Evolutionary conservation across 345 rosid genomes (phyloP), one percentile per base, ranked within the genome.

Genomic region (Raphanus sativus): DNA sequence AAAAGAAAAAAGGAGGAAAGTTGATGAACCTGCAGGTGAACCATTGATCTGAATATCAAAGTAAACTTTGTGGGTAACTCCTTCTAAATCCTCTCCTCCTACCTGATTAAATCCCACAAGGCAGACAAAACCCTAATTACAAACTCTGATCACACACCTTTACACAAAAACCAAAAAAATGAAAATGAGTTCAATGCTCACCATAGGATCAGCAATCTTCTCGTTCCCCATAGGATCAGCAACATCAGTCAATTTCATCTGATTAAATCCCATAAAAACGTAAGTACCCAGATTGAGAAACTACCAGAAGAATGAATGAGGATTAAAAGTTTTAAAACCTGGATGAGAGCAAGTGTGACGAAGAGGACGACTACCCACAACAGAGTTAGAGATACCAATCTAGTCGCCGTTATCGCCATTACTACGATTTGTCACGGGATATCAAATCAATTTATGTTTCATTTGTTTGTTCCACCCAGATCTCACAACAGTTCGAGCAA

Each of bases 11-110:
- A 73, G 16, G 59, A 78, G 59, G 25, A 42, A 52, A 68, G 34
- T 54, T 73, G 12, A 0, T 0, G 8, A 79, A 95, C 99, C 99
- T 34, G 85, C 86, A 8, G 93, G 85, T 75, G 90, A 87, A 67
- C 99, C 98, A 81, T 81, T 92, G 71, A 92, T 89, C 84, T 95
- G 87, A 59, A 95, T 79, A 68, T 95, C 99, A 70, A 95, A 95
- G 80, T 81, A 95, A 73, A 95, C 99, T 83, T 88, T 87, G 81
- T 87, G 91, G 1, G 99, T 95, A 56, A 92, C 84, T 76, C 77
- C 86, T 26, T 89, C 91, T 67, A 82, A 74, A 69, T 88, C 86
- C 70, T 78, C 88, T 71, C 77, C 86, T 0, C 77, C 86, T 0
- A 75, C 89, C 91, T 87, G 75, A 77, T 78, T 21, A 38, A 36